phyloP scores from a whole-genome alignment of 2,329 filamentous ascomycete species.

The Colletotrichum endophyticum region DNA sequence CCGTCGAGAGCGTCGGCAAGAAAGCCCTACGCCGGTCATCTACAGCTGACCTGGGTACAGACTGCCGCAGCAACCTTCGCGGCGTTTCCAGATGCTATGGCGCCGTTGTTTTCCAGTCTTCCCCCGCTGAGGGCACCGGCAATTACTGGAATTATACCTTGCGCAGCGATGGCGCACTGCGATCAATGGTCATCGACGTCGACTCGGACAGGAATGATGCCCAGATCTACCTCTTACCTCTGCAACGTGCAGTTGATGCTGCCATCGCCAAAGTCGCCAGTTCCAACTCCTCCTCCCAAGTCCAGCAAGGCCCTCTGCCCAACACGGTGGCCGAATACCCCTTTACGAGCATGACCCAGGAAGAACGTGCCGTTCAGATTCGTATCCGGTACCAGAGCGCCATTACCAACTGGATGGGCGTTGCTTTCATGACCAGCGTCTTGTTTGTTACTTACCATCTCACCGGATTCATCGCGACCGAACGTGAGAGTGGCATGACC shows the following conservation, averaged over 20 bases:
- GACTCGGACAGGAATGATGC: conserved; percentile 72
- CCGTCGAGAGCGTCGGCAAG: conserved; percentile 61
- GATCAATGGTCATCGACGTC: conserved; percentile 67
- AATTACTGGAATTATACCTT: conserved; percentile 87
- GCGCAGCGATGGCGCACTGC: conserved; percentile 75
- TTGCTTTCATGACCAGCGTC: conserved; percentile 80
- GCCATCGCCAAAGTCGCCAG: conserved; percentile 65
- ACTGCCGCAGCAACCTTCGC: conserved; percentile 67
- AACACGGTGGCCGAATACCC: conserved; percentile 68
- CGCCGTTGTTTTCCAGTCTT: conserved; percentile 77
- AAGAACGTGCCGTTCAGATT: conserved; percentile 70
- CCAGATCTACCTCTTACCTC: conserved; percentile 77
- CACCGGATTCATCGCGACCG: conserved; percentile 83
- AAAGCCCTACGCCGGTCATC: conserved; percentile 57
- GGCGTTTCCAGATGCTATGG: conserved; percentile 76
- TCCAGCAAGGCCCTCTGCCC: conserved; percentile 38
- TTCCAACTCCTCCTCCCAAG: not conserved
- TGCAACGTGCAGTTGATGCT: conserved; percentile 79
- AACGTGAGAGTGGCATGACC: conserved; percentile 86
- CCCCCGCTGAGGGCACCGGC: conserved; percentile 70
- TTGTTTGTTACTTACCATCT: conserved; percentile 87
- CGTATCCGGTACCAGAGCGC: conserved; percentile 73
- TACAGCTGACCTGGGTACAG: conserved; percentile 62
- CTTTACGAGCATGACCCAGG: conserved; percentile 73
- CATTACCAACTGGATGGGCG: conserved; percentile 77